Evolutionary conservation across 345 rosid species (phyloP), one percentile per base, ranked within the genome.

Genomic region (Eucalyptus cladocalyx): DNA sequence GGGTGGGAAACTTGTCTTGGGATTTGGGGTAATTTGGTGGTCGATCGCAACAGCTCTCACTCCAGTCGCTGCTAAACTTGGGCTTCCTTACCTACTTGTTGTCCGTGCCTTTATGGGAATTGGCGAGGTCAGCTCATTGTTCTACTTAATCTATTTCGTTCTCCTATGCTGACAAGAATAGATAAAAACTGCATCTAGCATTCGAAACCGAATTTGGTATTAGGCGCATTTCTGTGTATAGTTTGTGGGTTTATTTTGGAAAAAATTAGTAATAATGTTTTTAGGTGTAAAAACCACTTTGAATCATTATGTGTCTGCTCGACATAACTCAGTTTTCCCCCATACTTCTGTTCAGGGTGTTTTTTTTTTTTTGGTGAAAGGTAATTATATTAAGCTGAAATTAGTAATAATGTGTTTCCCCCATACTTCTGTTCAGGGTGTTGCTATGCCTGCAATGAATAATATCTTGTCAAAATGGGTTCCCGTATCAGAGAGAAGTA

Each of bases 381-480:
- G 45, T 43, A 43, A 43, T 43, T 43, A 43, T 43, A 43, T 43
- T 43, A 43, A 43, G 45, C 45, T 43, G 45, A 43, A 43, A 43
- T 43, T 43, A 43, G 45, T 43, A 43, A 43, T 43, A 43, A 43
- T 43, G 45, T 43, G 45, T 72, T 72, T 37, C 45, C 45, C 83
- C 45, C 28, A 43, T 24, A 76, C 83, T 19, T 76, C 92, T 15
- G 85, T 91, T 26, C 92, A 97, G 99, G 99, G 99, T 92, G 99
- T 97, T 94, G 99, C 99, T 80, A 95, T 97, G 99, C 99, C 99
- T 89, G 99, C 99, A 80, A 97, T 97, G 99, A 97, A 96, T 88
- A 97, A 97, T 90, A 96, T 97, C 89, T 86, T 97, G 81, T 96
- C 99, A 6, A 97, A 96, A 87, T 97, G 99, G 99, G 97, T 97